These are phyloP conservation scores for Russula brevipes DNA, from an alignment of 768 basidiomycete species.

Conservation along the genomic window DNA sequence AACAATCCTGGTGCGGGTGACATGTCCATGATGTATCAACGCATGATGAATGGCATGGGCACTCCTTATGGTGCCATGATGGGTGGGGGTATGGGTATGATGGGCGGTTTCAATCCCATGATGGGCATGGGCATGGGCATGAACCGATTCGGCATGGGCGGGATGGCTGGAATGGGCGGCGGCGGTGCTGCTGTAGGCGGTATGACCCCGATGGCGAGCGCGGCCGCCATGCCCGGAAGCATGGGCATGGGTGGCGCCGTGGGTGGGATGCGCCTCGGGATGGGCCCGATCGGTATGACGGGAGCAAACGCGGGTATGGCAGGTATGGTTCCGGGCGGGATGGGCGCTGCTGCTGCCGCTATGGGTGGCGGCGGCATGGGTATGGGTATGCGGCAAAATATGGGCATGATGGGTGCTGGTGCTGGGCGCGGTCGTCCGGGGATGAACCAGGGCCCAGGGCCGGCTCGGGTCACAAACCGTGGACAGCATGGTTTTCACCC, in stretches of 20 bases:
- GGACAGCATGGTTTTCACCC: slow-evolving; percentile 83
- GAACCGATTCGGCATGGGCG: slow-evolving; percentile 28
- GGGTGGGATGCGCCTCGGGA: slow-evolving; percentile 31
- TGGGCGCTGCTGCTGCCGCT: slow-evolving; percentile 32
- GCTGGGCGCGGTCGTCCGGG: slow-evolving; percentile 61
- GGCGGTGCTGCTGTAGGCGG: slow-evolving; percentile 52
- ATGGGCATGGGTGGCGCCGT: slow-evolving; percentile 38
- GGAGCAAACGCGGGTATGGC: slow-evolving; percentile 15
- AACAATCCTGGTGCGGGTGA: slow-evolving; percentile 23
- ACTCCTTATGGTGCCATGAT: slow-evolving; percentile 37
- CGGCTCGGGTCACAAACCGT: slow-evolving; percentile 51
- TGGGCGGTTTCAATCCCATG: slow-evolving; percentile 25
- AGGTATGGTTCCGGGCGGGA: slow-evolving; percentile 33
- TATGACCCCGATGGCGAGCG: slow-evolving; percentile 35
- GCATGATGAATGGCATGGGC: slow-evolving; percentile 87
- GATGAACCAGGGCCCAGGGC: slow-evolving; percentile 48
- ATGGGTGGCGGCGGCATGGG: slow-evolving; percentile 30
- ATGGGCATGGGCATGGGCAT: slow-evolving; percentile 38
- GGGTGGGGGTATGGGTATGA: slow-evolving; percentile 34
- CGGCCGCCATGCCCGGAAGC: background rate
- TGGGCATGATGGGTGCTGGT: slow-evolving; percentile 37
- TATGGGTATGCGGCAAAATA: slow-evolving; percentile 34
- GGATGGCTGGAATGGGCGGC: slow-evolving; percentile 39
- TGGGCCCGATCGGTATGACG: slow-evolving; percentile 27
- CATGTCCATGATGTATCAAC: slow-evolving; percentile 65